These are phyloP conservation scores for Citrullus colocynthis DNA, from an alignment of 306 rosid species.

Conservation along the genomic window DNA sequence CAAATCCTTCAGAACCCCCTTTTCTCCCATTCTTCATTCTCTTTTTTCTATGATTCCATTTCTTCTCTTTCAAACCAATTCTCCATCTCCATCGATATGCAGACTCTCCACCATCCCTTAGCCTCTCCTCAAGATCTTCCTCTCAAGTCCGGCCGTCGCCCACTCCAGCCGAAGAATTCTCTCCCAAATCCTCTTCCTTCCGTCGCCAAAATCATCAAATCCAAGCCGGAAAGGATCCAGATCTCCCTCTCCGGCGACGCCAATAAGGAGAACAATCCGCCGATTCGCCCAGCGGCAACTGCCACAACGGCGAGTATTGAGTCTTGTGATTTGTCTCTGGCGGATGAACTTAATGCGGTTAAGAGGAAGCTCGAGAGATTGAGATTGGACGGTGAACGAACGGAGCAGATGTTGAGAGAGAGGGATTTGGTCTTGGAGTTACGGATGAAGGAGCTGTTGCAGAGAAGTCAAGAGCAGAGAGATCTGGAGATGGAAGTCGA, in stretches of 20 bases:
- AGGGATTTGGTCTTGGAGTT: conserved; percentile 33
- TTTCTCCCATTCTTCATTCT: not conserved
- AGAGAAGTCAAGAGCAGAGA: conserved; percentile 61
- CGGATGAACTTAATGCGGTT: conserved; percentile 67
- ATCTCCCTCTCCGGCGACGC: conserved; percentile 14
- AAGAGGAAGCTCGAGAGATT: conserved; percentile 61
- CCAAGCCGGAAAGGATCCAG: conserved; percentile 16
- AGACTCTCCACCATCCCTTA: conserved; percentile 20
- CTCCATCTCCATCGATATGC: conserved; percentile 18
- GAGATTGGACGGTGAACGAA: conserved; percentile 42
- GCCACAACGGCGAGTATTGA: conserved; percentile 14
- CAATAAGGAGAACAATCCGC: conserved; percentile 44
- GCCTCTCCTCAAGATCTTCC: conserved; percentile 24
- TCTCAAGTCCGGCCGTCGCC: conserved; percentile 51
- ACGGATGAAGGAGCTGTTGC: conserved; percentile 47
- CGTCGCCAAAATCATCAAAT: conserved; percentile 15
- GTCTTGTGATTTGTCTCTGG: conserved; percentile 49
- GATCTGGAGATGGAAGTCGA: conserved; percentile 75
- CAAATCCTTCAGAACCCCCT: not conserved
- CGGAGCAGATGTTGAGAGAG: conserved; percentile 55
- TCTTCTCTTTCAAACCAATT: not conserved
- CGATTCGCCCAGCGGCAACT: not conserved
- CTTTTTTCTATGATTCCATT: not conserved
- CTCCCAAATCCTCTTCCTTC: conserved; percentile 20
- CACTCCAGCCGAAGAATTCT: conserved; percentile 58